Evolutionary conservation across 371 early-diverging fungal genomes (phyloP), one percentile per base, ranked within the genome.

Genomic region (Sporodiniella umbellata): DNA sequence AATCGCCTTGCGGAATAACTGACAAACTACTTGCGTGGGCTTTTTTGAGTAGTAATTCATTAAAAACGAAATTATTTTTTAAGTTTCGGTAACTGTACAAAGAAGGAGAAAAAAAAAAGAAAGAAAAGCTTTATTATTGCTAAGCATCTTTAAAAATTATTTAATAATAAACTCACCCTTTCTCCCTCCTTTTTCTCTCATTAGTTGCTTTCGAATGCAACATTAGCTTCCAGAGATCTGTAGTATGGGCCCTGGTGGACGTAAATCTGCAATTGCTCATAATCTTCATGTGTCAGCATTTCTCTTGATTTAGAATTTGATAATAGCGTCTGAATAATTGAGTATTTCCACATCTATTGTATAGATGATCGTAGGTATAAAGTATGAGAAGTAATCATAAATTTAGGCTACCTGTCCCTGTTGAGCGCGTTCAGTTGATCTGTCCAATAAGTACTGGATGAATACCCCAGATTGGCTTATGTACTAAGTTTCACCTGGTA

Each of bases 201-300:
- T 39, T 24, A 76, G 18, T 33, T 70, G 37, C 54, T 72, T 53
- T 75, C 69, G 40, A 75, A 56, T 24, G 73, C 73, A 14, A 64
- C 70, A 31, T 49, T 47, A 17, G 68, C 54, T 22, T 68, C 64
- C 6, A 62, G 39, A 10, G 53, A 49, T 31, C 54, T 54, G 37
- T 64, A 70, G 48, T 57, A 66, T 26, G 74, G 66, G 14, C 78
- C 78, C 51, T 78, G 71, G 25, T 68, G 60, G 22, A 73, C 37
- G 61, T 72, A 78, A 11, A 50, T 51, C 25, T 44, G 58, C 15
- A 53, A 47, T 56, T 60, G 52, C 14, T 56, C 35, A 57, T 74
- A 65, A 45, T 61, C 47, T 28, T 66, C 49, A 5, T 52, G 26
- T 18, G 58, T 60, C 26, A 75, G 46, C 1, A 56, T 40, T 14